Conservation (phyloP, 2,329 filamentous ascomycete genomes). For the Colletotrichum sidae region DNA sequence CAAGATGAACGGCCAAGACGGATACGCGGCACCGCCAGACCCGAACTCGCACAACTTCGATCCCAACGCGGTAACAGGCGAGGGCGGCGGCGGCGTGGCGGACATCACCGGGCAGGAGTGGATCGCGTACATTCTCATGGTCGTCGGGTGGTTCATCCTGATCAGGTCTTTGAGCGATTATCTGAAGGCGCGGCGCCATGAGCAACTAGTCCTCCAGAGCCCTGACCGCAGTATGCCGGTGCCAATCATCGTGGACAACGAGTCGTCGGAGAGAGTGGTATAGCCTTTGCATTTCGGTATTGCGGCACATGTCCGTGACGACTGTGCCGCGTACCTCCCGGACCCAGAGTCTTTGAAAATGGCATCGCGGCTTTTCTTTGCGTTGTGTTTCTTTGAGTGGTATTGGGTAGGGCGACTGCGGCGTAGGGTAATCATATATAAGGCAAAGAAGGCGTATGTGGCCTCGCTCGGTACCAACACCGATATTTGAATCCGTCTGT, state of each 20-base stretch:
- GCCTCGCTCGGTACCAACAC: constrained; percentile 24
- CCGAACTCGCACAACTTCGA: constrained; percentile 93
- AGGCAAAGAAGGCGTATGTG: constrained; percentile 11
- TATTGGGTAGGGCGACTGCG: constrained; percentile 20
- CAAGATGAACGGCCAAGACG: constrained; percentile 63
- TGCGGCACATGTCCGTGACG: background rate
- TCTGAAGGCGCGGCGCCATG: constrained; percentile 86
- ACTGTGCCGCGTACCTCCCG: background rate
- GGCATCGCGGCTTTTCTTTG: constrained; percentile 23
- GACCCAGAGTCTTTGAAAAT: constrained; percentile 13
- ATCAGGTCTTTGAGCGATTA: constrained; percentile 96
- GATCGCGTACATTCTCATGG: constrained; percentile 94
- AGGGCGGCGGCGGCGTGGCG: constrained; percentile 56
- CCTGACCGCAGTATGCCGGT: constrained; percentile 88
- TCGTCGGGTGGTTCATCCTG: constrained; percentile 97
- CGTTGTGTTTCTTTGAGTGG: background rate
- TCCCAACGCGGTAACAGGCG: constrained; percentile 71
- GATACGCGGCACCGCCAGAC: constrained; percentile 79
- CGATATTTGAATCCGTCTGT: constrained; percentile 1
- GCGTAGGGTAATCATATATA: constrained; percentile 34
- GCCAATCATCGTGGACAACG: constrained; percentile 87
- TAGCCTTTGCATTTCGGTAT: constrained; percentile 49
- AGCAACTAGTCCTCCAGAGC: constrained; percentile 92
- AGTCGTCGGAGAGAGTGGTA: constrained; percentile 81
- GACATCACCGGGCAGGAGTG: constrained; percentile 83